Evolutionary conservation across 495 filamentous ascomycete genomes (phyloP), one percentile per base, ranked within the genome.

Genomic region (Choiromyces venosus): DNA sequence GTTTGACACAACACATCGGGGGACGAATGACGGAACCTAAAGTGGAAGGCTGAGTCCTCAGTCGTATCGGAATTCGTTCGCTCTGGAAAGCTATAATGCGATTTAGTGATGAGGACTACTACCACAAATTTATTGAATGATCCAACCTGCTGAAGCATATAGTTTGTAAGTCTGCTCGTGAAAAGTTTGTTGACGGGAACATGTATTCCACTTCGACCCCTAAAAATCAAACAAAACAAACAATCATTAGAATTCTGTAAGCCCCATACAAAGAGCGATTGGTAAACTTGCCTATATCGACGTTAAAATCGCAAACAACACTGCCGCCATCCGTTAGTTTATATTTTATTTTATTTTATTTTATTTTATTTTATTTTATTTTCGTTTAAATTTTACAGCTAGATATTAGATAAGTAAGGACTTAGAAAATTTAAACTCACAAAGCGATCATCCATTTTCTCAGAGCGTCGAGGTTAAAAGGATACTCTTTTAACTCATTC

Each of bases 121-220:
- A 33, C 40, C 39, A 39, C 37, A 37, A 68, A 73, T 12, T 35
- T 73, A 61, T 56, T 68, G 67, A 67, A 46, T 29, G 16, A 67
- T 10, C 38, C 56, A 39, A 81, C 79, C 79, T 81, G 72, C 79
- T 81, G 68, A 81, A 81, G 71, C 79, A 81, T 70, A 81, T 81
- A 16, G 79, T 81, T 44, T 81, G 76, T 25, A 81, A 66, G 73
- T 81, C 79, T 25, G 76, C 61, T 33, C 70, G 65, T 14, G 79
- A 81, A 64, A 81, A 78, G 70, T 81, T 74, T 71, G 79, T 81
- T 12, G 79, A 79, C 37, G 79, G 79, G 39, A 81, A 81, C 79
- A 81, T 81, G 70, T 81, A 81, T 72, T 81, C 79, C 19, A 81
- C 75, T 73, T 81, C 79, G 42, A 81, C 79, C 52, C 79, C 79